These are phyloP conservation scores for Plasmopara viticola DNA, from an alignment of 352 stramenopile genomes.

Conservation along the genomic window DNA sequence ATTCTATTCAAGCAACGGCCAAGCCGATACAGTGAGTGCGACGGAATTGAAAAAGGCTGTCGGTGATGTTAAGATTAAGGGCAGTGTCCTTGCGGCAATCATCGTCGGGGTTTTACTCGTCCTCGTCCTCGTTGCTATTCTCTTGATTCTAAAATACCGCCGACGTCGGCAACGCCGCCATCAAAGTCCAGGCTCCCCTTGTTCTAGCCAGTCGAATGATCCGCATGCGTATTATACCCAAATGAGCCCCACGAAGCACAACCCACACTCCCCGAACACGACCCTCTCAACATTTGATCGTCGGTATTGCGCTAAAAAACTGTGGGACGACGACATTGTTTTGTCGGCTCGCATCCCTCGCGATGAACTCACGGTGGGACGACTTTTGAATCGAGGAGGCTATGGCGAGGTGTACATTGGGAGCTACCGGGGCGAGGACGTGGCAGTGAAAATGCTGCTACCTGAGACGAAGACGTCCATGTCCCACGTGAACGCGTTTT, in stretches of 20 bases:
- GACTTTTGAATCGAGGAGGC: constrained; percentile 26
- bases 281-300: constrained; percentile 13
- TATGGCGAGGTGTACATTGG: constrained; percentile 28
- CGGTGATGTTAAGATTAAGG: constrained; percentile 3
- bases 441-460: constrained; percentile 24
- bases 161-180: neutral
- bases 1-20: constrained; percentile 23
- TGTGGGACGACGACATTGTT: constrained; percentile 38
- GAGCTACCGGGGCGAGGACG: constrained; percentile 18
- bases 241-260: constrained; percentile 13
- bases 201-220: constrained; percentile 6
- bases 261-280: constrained; percentile 7
- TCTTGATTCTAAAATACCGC: constrained; percentile 10
- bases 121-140: constrained; percentile 9
- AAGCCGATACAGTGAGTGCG: constrained; percentile 7
- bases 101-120: constrained; percentile 15
- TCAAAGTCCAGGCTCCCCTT: neutral
- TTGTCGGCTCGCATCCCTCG: constrained; percentile 15
- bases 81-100: constrained; percentile 18
- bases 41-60: neutral
- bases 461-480: constrained; percentile 25
- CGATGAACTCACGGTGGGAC: constrained; percentile 19
- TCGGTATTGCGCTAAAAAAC: constrained; percentile 3
- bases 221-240: constrained; percentile 12
- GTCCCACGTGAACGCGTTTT: constrained; percentile 26